phyloP scores from a whole-genome alignment of 2,329 filamentous ascomycete genomes.

The Eutypella sp. region DNA sequence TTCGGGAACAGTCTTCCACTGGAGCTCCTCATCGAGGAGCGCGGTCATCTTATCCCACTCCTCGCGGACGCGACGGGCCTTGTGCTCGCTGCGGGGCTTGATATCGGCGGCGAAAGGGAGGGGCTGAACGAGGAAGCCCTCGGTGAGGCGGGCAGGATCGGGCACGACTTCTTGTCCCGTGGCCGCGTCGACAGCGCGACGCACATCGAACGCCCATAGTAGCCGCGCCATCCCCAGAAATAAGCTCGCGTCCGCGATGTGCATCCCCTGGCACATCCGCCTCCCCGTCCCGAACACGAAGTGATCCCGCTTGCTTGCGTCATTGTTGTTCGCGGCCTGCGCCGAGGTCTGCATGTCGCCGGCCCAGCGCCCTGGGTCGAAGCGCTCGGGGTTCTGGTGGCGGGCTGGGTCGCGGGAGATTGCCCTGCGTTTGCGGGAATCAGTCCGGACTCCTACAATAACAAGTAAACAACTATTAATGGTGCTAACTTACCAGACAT shows the following conservation, averaged over 20 bases:
- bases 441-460: neutral
- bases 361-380: constrained; percentile 34
- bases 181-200: constrained; percentile 12
- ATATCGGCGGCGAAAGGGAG: constrained; percentile 15
- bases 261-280: constrained; percentile 45
- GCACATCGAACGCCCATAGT: constrained; percentile 43
- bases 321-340: constrained; percentile 28
- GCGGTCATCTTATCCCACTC: constrained; percentile 18
- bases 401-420: constrained; percentile 42
- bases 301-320: constrained; percentile 25
- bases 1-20: constrained; percentile 23
- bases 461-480: neutral
- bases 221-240: constrained; percentile 37
- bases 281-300: constrained; percentile 27
- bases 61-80: constrained; percentile 10
- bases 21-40: constrained; percentile 18
- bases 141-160: constrained; percentile 11
- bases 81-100: constrained; percentile 13
- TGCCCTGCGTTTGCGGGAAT: constrained; percentile 23
- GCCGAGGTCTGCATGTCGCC: constrained; percentile 22
- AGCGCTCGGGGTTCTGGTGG: constrained; percentile 34
- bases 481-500: constrained; percentile 30
- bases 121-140: constrained; percentile 14
- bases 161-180: constrained; percentile 17
- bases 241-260: constrained; percentile 28